These are phyloP conservation scores for Fraxinus americana DNA, from an alignment of 257 asterid species.

Conservation along the genomic window DNA sequence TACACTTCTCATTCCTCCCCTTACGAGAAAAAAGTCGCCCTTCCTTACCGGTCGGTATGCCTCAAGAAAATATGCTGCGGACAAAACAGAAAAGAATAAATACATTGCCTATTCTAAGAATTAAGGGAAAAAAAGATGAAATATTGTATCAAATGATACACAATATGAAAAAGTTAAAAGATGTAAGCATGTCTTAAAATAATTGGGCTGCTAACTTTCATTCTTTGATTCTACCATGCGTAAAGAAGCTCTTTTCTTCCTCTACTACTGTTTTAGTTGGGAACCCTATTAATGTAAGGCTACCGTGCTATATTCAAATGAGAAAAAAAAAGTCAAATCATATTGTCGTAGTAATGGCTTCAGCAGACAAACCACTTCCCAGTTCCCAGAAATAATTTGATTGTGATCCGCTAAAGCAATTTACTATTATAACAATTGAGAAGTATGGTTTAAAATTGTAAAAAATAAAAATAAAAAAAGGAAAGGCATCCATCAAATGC, in stretches of 20 bases:
- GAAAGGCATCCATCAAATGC: background rate
- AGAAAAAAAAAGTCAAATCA: background rate
- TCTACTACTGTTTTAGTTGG: background rate
- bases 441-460: background rate
- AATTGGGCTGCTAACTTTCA: background rate
- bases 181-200: background rate
- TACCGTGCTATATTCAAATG: background rate
- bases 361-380: background rate
- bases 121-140: too few relatives aligned
- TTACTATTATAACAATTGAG: background rate
- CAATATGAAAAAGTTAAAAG: background rate
- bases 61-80: constrained; percentile 60
- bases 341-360: background rate
- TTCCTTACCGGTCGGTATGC: constrained; percentile 58
- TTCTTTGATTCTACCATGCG: background rate
- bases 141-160: background rate
- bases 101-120: background rate
- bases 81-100: background rate
- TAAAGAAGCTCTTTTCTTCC: background rate
- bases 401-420: background rate
- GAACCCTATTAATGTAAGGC: background rate
- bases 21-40: constrained; percentile 54
- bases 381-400: background rate
- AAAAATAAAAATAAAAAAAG: too few relatives aligned
- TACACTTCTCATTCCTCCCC: constrained; percentile 71